phyloP scores from a whole-genome alignment of 345 rosid species.

The Euclidium syriacum region DNA sequence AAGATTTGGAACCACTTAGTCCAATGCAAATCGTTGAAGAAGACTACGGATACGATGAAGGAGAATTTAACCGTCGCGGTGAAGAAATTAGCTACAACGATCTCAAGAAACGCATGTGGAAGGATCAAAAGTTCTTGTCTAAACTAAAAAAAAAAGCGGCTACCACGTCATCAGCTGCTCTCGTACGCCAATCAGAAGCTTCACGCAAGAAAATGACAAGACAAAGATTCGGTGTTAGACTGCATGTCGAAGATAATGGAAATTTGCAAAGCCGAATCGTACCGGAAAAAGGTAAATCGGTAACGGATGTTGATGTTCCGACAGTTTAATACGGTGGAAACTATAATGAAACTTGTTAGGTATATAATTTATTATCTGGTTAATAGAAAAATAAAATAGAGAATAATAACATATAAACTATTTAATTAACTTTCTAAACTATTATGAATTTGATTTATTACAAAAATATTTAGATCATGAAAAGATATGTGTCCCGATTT shows the following conservation, averaged over 20 bases:
- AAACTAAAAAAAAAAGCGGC: constrained; percentile 34
- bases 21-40: constrained; percentile 16
- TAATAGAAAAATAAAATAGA: no score
- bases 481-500: no score
- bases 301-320: constrained; percentile 66
- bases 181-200: neutral
- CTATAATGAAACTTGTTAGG: no score
- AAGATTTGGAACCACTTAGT: constrained; percentile 32
- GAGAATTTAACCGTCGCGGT: neutral
- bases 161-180: constrained; percentile 28
- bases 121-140: constrained; percentile 45
- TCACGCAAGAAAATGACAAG: constrained; percentile 30
- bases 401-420: no score
- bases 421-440: no score
- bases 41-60: constrained; percentile 10
- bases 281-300: constrained; percentile 64
- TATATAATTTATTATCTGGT: no score
- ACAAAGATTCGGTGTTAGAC: constrained; percentile 58
- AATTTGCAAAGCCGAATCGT: constrained; percentile 60
- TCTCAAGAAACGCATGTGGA: constrained; percentile 69
- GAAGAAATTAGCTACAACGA: constrained; percentile 49
- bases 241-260: constrained; percentile 80
- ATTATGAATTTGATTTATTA: no score
- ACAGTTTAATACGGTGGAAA: constrained; percentile 70
- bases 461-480: no score